A percentile compares a stretch with the other conserved stretches of the same genome.
Evolutionary conservation across 2,329 filamentous ascomycete genomes (phyloP).

Genomic region (Alternaria atra): DNA sequence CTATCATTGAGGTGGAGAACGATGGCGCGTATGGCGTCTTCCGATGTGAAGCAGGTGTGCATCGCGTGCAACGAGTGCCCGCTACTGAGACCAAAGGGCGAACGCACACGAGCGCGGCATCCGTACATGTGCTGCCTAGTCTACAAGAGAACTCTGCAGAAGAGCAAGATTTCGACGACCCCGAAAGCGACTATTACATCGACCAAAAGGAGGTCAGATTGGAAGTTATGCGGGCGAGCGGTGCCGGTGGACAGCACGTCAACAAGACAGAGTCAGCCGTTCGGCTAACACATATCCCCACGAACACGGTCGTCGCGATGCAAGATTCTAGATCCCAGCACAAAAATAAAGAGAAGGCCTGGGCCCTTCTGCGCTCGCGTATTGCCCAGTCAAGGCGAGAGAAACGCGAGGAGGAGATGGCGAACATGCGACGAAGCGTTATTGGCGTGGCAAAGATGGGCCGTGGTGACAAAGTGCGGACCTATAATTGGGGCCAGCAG

Average conservation of each 20-base stretch:
- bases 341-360: constrained; percentile 86
- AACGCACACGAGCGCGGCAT: constrained; percentile 91
- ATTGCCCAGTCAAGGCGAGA: constrained; percentile 83
- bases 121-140: constrained; percentile 89
- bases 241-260: constrained; percentile 95
- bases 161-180: constrained; percentile 76
- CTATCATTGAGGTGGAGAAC: constrained; percentile 82
- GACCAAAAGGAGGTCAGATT: constrained; percentile 81
- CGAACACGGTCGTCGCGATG: constrained; percentile 86
- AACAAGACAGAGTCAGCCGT: constrained; percentile 98
- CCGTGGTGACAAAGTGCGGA: constrained; percentile 90
- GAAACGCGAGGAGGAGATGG: constrained; percentile 81
- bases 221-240: constrained; percentile 91
- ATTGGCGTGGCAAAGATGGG: constrained; percentile 83
- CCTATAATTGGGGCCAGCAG: constrained; percentile 83
- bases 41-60: constrained; percentile 89
- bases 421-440: constrained; percentile 77
- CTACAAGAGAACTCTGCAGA: constrained; percentile 67
- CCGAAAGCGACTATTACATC: constrained; percentile 90
- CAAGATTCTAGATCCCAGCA: constrained; percentile 93
- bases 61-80: constrained; percentile 92
- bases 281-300: constrained; percentile 88
- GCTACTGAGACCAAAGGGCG: constrained; percentile 90
- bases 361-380: constrained; percentile 82
- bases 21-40: constrained; percentile 82